These are phyloP conservation scores for Phytophthora pistaciae DNA, from an alignment of 352 stramenopile genomes.

Conservation along the genomic window DNA sequence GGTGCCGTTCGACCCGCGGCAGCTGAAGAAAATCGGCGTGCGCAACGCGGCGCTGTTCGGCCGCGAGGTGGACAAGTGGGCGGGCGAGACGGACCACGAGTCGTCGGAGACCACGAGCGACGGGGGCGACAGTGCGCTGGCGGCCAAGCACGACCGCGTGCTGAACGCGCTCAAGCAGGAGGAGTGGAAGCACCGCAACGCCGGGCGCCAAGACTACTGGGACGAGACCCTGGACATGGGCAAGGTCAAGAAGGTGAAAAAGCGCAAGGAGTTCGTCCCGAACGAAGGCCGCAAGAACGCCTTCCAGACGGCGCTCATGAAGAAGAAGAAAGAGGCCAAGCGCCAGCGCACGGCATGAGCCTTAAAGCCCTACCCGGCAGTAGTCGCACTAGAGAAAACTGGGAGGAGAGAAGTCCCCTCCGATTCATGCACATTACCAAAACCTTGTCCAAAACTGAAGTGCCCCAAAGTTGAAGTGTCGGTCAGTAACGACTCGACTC, in stretches of 20 bases:
- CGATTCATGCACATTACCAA: conserved; percentile 33
- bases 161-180: conserved; percentile 80
- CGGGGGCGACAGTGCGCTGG: conserved; percentile 44
- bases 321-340: conserved; percentile 64
- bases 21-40: conserved; percentile 68
- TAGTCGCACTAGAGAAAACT: conserved; percentile 20
- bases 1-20: conserved; percentile 65
- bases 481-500: conserved; percentile 14
- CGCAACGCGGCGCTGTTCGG: conserved; percentile 73
- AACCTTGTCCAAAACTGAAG: conserved; percentile 15
- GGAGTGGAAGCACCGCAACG: conserved; percentile 76
- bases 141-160: conserved; percentile 72
- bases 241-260: conserved; percentile 88
- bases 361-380: not conserved
- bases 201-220: conserved; percentile 77
- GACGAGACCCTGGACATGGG: conserved; percentile 78
- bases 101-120: conserved; percentile 52
- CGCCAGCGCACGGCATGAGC: conserved; percentile 36
- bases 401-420: conserved; percentile 5
- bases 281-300: conserved; percentile 81
- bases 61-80: conserved; percentile 76
- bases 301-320: conserved; percentile 70
- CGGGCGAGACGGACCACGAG: conserved; percentile 57
- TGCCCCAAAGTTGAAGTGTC: not conserved
- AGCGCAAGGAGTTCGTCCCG: conserved; percentile 81